A percentile compares a stretch with the other conserved stretches of the same genome.
Evolutionary conservation across 768 basidiomycete genomes (phyloP).

Genomic region (Psilocybe cubensis): DNA sequence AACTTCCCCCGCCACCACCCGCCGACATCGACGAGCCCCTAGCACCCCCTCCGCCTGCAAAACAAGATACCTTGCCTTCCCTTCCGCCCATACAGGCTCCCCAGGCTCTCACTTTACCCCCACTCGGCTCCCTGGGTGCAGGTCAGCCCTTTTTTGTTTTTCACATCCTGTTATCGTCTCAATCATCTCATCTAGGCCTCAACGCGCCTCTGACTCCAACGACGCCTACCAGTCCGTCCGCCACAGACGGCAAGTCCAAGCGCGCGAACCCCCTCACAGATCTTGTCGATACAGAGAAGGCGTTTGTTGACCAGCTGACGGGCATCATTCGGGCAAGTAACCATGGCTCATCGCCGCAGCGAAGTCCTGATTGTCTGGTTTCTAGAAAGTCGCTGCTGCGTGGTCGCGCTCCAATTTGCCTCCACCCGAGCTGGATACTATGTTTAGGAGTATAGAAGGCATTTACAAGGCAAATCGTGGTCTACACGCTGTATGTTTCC

Average conservation of each 20-base stretch:
- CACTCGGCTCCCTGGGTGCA: constrained; percentile 20
- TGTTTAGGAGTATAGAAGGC: constrained; percentile 93
- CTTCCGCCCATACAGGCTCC: constrained; percentile 1
- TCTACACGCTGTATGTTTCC: constrained; percentile 65
- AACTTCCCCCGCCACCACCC: background rate
- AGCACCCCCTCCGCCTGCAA: constrained; percentile 12
- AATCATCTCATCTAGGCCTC: constrained; percentile 23
- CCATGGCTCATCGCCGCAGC: background rate
- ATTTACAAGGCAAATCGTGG: constrained; percentile 91
- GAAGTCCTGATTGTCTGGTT: background rate
- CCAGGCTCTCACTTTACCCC: constrained; percentile 14
- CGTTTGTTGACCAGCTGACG: constrained; percentile 89
- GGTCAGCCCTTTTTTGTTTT: constrained; percentile 21
- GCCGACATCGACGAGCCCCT: background rate
- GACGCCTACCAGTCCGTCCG: constrained; percentile 30
- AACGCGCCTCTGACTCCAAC: constrained; percentile 37
- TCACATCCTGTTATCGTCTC: background rate
- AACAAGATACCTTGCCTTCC: background rate
- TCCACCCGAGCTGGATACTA: constrained; percentile 85
- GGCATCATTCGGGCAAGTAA: constrained; percentile 84
- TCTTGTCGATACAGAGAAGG: constrained; percentile 92
- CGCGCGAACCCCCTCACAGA: constrained; percentile 81
- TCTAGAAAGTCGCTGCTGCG: constrained; percentile 93
- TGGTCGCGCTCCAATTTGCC: constrained; percentile 97
- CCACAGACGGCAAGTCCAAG: constrained; percentile 53